Conservation (phyloP, 192 early-diverging fungal species). For the Backusella liffmaniae region DNA sequence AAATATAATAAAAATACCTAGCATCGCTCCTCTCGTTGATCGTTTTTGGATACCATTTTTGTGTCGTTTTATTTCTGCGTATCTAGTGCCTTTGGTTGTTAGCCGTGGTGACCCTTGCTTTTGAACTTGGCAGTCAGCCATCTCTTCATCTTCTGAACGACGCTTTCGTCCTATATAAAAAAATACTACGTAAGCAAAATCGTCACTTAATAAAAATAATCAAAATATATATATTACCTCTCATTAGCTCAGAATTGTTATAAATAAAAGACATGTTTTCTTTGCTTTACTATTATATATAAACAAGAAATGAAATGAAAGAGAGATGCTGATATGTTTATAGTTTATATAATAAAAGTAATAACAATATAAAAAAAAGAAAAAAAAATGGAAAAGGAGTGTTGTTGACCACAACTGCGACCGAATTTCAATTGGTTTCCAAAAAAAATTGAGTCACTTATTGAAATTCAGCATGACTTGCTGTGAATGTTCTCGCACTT, state of each 20-base stretch:
- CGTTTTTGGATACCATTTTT: conserved; percentile 20
- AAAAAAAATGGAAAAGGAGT: background rate
- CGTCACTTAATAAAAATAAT: background rate
- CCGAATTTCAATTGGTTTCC: background rate
- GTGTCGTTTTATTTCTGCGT: conserved; percentile 10
- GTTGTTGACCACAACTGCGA: background rate
- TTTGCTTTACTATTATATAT: background rate
- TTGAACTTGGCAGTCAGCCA: conserved; percentile 26
- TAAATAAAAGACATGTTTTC: background rate
- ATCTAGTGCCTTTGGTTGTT: background rate
- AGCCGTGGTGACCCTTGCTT: conserved; percentile 12
- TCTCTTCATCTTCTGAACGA: conserved; percentile 39
- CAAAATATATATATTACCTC: background rate
- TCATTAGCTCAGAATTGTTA: background rate
- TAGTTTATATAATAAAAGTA: background rate
- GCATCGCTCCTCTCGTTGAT: conserved; percentile 7
- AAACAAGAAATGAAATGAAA: background rate
- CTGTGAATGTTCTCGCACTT: no score
- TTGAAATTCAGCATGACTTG: background rate
- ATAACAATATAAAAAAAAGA: background rate
- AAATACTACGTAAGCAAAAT: background rate
- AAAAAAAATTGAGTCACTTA: background rate
- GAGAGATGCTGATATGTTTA: background rate
- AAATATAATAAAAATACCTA: background rate
- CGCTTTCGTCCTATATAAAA: conserved; percentile 31